phyloP scores from a whole-genome alignment of 1,284 basidiomycete species.

The Ustilago bromivora region DNA sequence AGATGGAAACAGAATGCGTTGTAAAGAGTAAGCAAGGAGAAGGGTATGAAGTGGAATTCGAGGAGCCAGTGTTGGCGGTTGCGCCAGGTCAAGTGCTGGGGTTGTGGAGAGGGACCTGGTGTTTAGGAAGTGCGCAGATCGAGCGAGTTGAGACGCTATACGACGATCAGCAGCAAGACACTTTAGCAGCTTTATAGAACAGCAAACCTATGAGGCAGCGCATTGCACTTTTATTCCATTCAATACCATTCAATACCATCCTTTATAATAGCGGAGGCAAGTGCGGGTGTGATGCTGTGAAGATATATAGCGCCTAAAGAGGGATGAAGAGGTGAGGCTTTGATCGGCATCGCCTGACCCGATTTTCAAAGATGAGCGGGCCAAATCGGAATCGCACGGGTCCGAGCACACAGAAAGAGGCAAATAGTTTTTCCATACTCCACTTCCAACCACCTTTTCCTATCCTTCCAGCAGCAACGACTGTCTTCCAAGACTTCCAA shows the following conservation, averaged over 20 bases:
- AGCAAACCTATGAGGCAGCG: not conserved
- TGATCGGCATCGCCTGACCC: not conserved
- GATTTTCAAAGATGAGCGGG: conserved; percentile 9
- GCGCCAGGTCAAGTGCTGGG: conserved; percentile 83
- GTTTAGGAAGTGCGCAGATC: conserved; percentile 85
- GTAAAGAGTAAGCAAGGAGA: conserved; percentile 47
- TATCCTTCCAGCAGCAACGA: not conserved
- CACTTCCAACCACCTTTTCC: conserved; percentile 1
- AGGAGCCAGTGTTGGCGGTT: conserved; percentile 77
- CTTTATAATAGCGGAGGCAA: too few relatives aligned
- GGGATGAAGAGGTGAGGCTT: too few relatives aligned
- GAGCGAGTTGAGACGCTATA: conserved; percentile 48
- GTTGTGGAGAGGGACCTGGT: conserved; percentile 81
- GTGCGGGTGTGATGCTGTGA: not conserved
- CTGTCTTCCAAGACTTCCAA: not conserved
- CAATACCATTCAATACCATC: not conserved
- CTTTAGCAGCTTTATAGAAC: not conserved
- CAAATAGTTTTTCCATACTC: conserved; percentile 13
- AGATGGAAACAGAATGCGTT: conserved; percentile 74
- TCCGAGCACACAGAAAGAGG: not conserved
- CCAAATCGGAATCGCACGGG: not conserved
- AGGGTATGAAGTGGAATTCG: conserved; percentile 71
- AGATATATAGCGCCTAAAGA: not conserved
- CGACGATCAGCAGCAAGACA: conserved; percentile 19
- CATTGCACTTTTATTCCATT: not conserved